phyloP scores from a whole-genome alignment of 176 grass and related monocot genomes.

The Cymbopogon citratus region DNA sequence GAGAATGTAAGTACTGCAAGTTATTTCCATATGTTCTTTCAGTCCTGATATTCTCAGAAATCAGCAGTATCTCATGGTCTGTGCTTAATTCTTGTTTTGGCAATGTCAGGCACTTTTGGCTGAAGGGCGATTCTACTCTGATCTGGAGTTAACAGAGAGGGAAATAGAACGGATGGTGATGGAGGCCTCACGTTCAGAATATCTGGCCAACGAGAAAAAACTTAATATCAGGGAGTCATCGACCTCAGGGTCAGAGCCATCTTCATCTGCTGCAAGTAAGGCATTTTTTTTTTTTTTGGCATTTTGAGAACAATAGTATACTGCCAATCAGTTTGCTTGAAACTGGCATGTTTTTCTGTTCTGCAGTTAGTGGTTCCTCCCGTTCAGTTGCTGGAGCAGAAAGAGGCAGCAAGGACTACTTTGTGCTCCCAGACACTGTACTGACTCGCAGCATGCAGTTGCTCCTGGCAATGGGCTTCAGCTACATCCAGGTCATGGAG shows the following conservation, averaged over 20 bases:
- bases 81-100: constrained; percentile 6
- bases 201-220: constrained; percentile 59
- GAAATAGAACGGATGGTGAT: constrained; percentile 99
- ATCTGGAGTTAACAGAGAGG: constrained; percentile 95
- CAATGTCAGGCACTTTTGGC: constrained; percentile 76
- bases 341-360: constrained; percentile 10
- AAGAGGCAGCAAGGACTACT: constrained; percentile 15
- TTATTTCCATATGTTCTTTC: constrained; percentile 12
- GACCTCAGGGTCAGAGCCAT: constrained; percentile 84
- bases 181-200: constrained; percentile 90
- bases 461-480: constrained; percentile 89
- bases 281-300: not conserved
- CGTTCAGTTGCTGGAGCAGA: constrained; percentile 31
- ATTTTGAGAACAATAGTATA: not conserved
- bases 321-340: not conserved
- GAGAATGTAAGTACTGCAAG: constrained; percentile 67
- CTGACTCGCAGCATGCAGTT: constrained; percentile 76
- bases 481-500: constrained; percentile 88
- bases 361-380: constrained; percentile 65
- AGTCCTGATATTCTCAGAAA: not conserved
- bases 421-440: constrained; percentile 52
- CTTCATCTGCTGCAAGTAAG: constrained; percentile 77
- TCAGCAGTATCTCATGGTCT: not conserved
- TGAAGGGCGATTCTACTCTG: constrained; percentile 88
- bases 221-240: constrained; percentile 63